Base-by-base conservation (phyloP, 2,329 filamentous ascomycete genomes). In the Colletotrichum higginsianum region DNA sequence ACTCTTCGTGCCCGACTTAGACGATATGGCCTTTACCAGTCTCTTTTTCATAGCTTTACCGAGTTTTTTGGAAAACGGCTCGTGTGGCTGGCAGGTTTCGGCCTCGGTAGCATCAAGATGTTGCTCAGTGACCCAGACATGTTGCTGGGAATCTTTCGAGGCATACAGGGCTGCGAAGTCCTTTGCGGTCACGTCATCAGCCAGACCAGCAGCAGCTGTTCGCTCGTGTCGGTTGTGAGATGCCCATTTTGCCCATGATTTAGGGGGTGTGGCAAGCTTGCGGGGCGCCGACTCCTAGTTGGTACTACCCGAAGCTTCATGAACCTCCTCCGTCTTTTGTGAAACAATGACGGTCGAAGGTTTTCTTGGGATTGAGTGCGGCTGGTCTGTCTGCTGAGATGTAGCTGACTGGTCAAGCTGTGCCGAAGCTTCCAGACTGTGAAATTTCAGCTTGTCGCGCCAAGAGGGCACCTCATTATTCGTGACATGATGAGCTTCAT, bases 201-300 rank as follows among this genome's bases (percentile, higher is more conserved):
- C 70, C 16, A 55, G 42, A 12, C 71, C 64, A 18, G 77, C 77
- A 44, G 72, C 58, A 44, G 71, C 76, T 30, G 76, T 79, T 47
- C 79, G 77, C 62, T 78, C 76, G 38, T 75, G 75, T 40, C 79
- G 76, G 4, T 75, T 78, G 42, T 79, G 75, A 3, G 81, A 81
- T 21, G 79, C 76, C 63, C 78, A 82, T 38, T 67, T 81, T 12
- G 81, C 75, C 82, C 82, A 83, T 9, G 81, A 77, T 16, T 73
- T 74, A 5, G 80, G 79, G 38, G 77, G 77, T 5, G 46, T 62
- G 12, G 67, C 65, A 8, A 70, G 44, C 44, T 67, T 72, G 26
- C 62, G 66, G 66, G 61, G 66, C 26, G 38, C 65, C 57, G 47
- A 58, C 7, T 58, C 38, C 65, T 71, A 63, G 18, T 63, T 42